These are phyloP conservation scores for Juglanconis oblonga DNA, from an alignment of 2,329 filamentous ascomycete genomes.

Conservation along the genomic window DNA sequence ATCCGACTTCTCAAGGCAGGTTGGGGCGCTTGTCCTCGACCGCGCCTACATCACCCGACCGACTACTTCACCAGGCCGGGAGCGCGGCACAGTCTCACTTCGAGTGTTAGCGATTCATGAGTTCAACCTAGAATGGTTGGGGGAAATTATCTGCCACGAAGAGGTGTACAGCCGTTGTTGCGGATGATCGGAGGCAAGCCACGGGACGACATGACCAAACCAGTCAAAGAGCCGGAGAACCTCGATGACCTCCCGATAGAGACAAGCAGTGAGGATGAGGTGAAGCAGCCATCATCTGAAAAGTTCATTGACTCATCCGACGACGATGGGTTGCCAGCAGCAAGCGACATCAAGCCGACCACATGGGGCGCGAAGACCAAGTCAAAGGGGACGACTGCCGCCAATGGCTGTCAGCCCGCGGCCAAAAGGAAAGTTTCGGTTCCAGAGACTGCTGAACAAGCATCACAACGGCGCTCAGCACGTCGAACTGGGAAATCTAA, in stretches of 20 bases:
- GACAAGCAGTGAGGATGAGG: slow-evolving; percentile 24
- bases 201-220: neutral
- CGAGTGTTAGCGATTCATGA: neutral
- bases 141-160: neutral
- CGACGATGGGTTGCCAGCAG: slow-evolving; percentile 22
- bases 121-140: neutral
- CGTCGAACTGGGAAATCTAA: neutral
- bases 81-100: too few species aligned
- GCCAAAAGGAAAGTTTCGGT: neutral
- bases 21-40: neutral
- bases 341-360: slow-evolving; percentile 33
- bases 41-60: neutral
- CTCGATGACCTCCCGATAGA: slow-evolving; percentile 24
- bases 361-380: slow-evolving; percentile 24
- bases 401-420: neutral
- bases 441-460: neutral
- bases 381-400: neutral
- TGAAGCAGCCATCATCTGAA: slow-evolving; percentile 9
- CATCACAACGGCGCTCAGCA: neutral
- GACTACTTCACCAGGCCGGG: too few species aligned
- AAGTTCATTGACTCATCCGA: slow-evolving; percentile 17
- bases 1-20: neutral
- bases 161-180: neutral
- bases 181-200: slow-evolving; percentile 12
- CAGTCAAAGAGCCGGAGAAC: slow-evolving; percentile 21